These are phyloP conservation scores for Pichia pseudocactophila DNA, from an alignment of 805 yeast genomes.

Conservation along the genomic window DNA sequence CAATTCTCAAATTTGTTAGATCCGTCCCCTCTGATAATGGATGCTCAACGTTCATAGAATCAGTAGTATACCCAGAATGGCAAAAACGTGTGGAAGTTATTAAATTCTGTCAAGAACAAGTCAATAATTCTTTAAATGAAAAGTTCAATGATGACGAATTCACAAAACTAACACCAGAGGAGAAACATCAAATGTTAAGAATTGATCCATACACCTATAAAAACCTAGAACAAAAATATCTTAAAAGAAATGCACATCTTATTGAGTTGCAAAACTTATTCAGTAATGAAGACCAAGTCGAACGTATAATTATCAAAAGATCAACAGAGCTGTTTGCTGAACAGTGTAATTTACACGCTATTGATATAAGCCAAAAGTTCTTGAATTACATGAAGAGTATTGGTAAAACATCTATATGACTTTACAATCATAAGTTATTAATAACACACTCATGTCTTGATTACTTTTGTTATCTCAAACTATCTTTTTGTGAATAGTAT, in stretches of 20 bases:
- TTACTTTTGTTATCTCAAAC: no score
- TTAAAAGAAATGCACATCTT: conserved; percentile 23
- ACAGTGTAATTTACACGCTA: conserved; percentile 22
- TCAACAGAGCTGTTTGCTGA: conserved; percentile 29
- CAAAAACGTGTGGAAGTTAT: conserved; percentile 31
- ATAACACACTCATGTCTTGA: no score
- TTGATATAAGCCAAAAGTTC: conserved; percentile 14
- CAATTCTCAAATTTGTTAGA: conserved; percentile 17
- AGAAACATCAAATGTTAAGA: conserved; percentile 22
- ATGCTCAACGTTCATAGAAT: conserved; percentile 30
- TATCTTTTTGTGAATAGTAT: no score
- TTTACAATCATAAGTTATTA: no score
- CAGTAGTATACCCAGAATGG: conserved; percentile 41
- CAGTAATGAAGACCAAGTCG: conserved; percentile 33
- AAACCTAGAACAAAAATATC: conserved; percentile 27
- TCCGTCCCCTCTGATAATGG: conserved; percentile 7
- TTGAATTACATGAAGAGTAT: not conserved
- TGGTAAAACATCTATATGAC: no score
- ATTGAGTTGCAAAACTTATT: conserved; percentile 28
- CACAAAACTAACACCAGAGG: conserved; percentile 15
- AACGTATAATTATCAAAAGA: conserved; percentile 31
- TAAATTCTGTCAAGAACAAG: conserved; percentile 32
- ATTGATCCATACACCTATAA: conserved; percentile 45
- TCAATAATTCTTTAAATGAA: conserved; percentile 14
- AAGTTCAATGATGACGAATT: conserved; percentile 7